phyloP scores from a whole-genome alignment of 768 basidiomycete genomes.

The Clathrus columnatus region DNA sequence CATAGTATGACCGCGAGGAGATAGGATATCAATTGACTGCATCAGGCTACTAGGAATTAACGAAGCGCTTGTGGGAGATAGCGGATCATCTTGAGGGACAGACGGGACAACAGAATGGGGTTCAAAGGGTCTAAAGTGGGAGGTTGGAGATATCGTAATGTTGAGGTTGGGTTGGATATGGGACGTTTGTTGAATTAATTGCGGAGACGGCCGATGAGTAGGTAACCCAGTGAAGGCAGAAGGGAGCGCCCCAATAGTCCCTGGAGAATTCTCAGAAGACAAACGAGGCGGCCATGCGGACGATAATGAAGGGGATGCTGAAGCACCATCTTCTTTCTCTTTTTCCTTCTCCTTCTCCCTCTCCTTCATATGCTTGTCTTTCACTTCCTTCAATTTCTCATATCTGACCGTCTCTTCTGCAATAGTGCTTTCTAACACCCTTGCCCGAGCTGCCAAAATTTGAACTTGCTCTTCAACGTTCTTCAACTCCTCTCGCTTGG shows the following conservation, averaged over 20 bases:
- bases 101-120: not conserved
- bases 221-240: conserved; percentile 10
- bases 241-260: not conserved
- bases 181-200: conserved; percentile 16
- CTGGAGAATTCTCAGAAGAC: not conserved
- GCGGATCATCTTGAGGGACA: conserved; percentile 18
- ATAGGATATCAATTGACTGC: conserved; percentile 37
- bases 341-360: conserved; percentile 40
- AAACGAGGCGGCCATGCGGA: conserved; percentile 25
- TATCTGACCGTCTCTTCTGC: conserved; percentile 54
- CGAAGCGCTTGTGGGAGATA: conserved; percentile 37
- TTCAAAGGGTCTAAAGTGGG: conserved; percentile 2
- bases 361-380: conserved; percentile 40
- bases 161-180: conserved; percentile 11
- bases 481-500: conserved; percentile 48
- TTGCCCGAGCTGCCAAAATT: conserved; percentile 53
- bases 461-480: conserved; percentile 59
- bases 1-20: not conserved
- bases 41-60: conserved; percentile 51
- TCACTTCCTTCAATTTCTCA: conserved; percentile 47
- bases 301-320: conserved; percentile 10
- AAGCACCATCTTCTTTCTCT: conserved; percentile 26
- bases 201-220: conserved; percentile 49
- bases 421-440: conserved; percentile 67
- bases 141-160: not conserved